These are phyloP conservation scores for Clarireedia sp. DNA, from an alignment of 2,329 filamentous ascomycete species.

Conservation along the genomic window DNA sequence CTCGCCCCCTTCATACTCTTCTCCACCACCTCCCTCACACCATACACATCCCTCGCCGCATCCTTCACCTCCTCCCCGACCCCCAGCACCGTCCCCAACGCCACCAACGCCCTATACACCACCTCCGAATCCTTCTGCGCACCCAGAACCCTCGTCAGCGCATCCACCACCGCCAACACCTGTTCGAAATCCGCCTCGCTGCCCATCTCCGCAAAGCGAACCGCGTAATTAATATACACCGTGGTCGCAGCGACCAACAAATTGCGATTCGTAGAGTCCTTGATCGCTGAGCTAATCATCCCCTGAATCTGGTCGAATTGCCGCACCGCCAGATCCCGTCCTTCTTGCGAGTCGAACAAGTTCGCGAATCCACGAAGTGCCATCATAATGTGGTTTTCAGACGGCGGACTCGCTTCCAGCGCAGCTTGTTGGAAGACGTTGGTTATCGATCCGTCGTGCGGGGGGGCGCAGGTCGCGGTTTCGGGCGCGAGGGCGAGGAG, in stretches of 20 bases:
- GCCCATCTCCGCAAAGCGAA: conserved; percentile 49
- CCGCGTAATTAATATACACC: conserved; percentile 75
- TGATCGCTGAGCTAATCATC: conserved; percentile 52
- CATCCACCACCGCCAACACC: conserved; percentile 42
- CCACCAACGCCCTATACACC: conserved; percentile 73
- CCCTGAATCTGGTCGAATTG: conserved; percentile 43
- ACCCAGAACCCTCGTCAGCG: conserved; percentile 54
- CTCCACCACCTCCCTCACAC: conserved; percentile 39
- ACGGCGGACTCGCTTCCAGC: conserved; percentile 50
- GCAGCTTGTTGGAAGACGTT: conserved; percentile 49
- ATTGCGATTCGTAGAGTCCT: conserved; percentile 65
- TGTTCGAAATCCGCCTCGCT: conserved; percentile 32
- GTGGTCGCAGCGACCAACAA: conserved; percentile 77
- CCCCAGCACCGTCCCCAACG: conserved; percentile 67
- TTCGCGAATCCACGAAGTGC: conserved; percentile 75
- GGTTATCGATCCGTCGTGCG: conserved; percentile 49
- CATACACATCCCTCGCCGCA: conserved; percentile 49
- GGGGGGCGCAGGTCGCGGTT: conserved; percentile 52
- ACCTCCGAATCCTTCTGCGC: conserved; percentile 72
- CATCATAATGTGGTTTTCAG: conserved; percentile 82
- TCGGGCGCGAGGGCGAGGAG: conserved; percentile 63
- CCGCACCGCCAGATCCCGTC: conserved; percentile 54
- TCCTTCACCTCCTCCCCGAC: conserved; percentile 47
- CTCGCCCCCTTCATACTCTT: conserved; percentile 44
- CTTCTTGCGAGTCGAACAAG: conserved; percentile 67